Percentiles rank a stretch among this genome's conserved stretches.
phyloP scores from a whole-genome alignment of 164 flowering plant species.

The Aristolochia californica region DNA sequence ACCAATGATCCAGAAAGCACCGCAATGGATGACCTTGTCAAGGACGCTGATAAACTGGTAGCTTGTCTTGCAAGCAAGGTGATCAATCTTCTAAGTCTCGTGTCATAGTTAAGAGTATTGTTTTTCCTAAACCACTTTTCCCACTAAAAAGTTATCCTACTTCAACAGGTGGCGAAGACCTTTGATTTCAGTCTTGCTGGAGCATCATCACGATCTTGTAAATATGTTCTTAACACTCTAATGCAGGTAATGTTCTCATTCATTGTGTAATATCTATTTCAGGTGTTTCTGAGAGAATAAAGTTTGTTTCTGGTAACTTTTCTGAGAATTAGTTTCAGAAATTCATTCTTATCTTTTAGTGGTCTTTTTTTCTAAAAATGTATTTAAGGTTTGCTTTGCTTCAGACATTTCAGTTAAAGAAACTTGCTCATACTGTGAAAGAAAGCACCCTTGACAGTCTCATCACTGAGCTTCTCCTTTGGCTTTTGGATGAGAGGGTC shows the following conservation, averaged over 20 bases:
- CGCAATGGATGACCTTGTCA: constrained; percentile 69
- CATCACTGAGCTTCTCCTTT: constrained; percentile 87
- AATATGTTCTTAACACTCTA: constrained; percentile 93
- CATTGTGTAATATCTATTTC: too few species aligned
- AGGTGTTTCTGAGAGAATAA: too few species aligned
- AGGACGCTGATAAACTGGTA: constrained; percentile 91
- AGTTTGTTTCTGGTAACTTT: too few species aligned
- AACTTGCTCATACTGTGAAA: constrained; percentile 87
- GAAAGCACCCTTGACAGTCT: constrained; percentile 84
- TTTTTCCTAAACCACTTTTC: too few species aligned
- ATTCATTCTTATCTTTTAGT: too few species aligned
- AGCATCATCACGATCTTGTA: constrained; percentile 96
- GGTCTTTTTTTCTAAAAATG: neutral
- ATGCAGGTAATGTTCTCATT: constrained; percentile 59
- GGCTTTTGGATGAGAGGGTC: constrained; percentile 98
- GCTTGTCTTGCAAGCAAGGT: constrained; percentile 86
- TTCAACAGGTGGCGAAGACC: constrained; percentile 70
- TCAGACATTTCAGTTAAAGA: constrained; percentile 92
- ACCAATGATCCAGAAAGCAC: constrained; percentile 76
- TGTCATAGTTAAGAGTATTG: too few species aligned
- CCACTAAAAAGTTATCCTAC: neutral
- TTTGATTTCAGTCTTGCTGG: constrained; percentile 89
- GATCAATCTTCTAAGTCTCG: constrained; percentile 1
- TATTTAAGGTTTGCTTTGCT: constrained; percentile 7
- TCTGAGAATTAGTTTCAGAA: neutral